Conservation (phyloP, 2,329 filamentous ascomycete genomes). For the Talaromyces sp. region DNA sequence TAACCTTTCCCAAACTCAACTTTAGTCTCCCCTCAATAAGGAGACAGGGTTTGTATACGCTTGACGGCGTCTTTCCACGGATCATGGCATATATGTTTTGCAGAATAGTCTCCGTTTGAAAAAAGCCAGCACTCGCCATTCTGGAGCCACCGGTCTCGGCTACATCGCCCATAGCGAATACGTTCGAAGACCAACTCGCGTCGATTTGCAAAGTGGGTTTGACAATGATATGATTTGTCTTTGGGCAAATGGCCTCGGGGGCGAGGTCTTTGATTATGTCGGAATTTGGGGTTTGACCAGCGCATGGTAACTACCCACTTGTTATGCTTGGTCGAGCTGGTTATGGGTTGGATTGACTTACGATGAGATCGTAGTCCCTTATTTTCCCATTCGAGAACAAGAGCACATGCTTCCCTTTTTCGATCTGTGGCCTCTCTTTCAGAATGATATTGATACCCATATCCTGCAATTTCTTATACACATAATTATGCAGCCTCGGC, state of each 20-base stretch:
- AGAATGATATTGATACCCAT: constrained; percentile 1
- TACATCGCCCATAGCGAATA: constrained; percentile 11
- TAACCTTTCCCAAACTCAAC: constrained; percentile 9
- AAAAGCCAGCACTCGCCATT: constrained; percentile 3
- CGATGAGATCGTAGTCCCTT: constrained; percentile 1
- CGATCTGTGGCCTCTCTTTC: neutral
- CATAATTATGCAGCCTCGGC: constrained; percentile 7
- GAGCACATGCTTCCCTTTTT: neutral
- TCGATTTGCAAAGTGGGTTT: constrained; percentile 7
- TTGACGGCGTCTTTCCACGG: neutral
- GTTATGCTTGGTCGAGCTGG: neutral
- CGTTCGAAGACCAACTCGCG: neutral
- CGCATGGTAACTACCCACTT: neutral
- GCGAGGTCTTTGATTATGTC: neutral
- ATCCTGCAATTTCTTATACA: neutral
- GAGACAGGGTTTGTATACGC: neutral
- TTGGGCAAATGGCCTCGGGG: neutral
- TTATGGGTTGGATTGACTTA: neutral
- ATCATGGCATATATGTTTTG: constrained; percentile 7
- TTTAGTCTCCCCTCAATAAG: neutral
- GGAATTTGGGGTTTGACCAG: constrained; percentile 3
- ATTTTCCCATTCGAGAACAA: neutral
- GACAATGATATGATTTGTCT: constrained; percentile 1
- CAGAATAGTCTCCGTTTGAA: constrained; percentile 9
- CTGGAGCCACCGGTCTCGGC: constrained; percentile 8